Evolutionary conservation across 2,329 filamentous ascomycete genomes (phyloP).

Genomic region (Calonectria fujianensis): DNA sequence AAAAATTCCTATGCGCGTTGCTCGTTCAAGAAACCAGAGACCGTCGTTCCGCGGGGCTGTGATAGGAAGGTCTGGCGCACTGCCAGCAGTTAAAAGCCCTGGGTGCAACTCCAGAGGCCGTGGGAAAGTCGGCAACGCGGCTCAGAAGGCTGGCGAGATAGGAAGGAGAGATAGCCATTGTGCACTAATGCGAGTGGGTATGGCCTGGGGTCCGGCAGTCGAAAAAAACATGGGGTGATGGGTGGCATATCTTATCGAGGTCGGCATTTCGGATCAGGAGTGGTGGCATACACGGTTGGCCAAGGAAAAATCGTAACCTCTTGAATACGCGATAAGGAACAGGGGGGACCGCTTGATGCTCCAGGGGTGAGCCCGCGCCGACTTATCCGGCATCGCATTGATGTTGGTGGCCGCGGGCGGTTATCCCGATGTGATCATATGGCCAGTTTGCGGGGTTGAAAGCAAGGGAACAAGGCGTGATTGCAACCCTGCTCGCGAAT

Average conservation of each 20-base stretch:
- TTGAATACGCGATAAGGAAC: background rate
- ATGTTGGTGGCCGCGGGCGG: slow-evolving; percentile 2
- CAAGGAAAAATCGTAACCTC: background rate
- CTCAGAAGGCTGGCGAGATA: slow-evolving; percentile 2
- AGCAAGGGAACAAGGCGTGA: background rate
- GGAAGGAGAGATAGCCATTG: background rate
- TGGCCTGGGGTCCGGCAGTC: slow-evolving; percentile 18
- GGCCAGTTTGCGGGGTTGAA: slow-evolving; percentile 10
- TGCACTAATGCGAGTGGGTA: background rate
- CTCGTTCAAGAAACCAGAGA: background rate
- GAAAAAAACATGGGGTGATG: slow-evolving; percentile 22
- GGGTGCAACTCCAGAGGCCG: background rate
- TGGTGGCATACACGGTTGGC: background rate
- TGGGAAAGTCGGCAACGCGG: slow-evolving; percentile 7
- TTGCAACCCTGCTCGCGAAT: background rate
- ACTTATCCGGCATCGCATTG: background rate
- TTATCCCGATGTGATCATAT: slow-evolving; percentile 9
- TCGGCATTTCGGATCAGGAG: slow-evolving; percentile 24
- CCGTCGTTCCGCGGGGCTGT: background rate
- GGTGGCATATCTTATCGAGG: slow-evolving; percentile 12
- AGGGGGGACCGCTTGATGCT: background rate
- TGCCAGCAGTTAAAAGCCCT: no score
- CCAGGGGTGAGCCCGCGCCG: background rate
- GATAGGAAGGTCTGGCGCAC: slow-evolving; percentile 8
- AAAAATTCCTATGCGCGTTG: background rate